Evolutionary conservation across 192 early-diverging fungal genomes (phyloP), one percentile per base, ranked within the genome.

Genomic region (Backusella luteola): DNA sequence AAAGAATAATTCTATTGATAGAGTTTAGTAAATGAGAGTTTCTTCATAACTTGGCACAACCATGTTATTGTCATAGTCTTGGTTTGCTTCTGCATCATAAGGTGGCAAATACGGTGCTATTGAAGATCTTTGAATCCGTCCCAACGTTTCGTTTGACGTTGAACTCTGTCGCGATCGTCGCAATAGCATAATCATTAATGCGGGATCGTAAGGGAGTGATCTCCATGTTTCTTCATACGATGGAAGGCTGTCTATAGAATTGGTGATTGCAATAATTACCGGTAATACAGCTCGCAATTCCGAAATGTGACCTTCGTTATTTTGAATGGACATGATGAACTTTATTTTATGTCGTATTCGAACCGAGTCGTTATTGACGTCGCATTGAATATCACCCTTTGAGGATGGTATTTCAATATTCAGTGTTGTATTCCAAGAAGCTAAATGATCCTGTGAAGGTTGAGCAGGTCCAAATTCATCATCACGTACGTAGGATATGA

Each of bases 241-340:
- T 15, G 80, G 80, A 15, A 82, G 67, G 4, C n/a, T 7, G 35
- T 69, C 72, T 11, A 35, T 9, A 3, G 49, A 46, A 19, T 71
- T 75, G 34, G 63, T 67, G 19, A 46, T 53, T 39, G 26, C 46
- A 26, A 85, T 80, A 21, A 76, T 73, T 12, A 85, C 70, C 11
- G 81, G 81, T 7, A 85, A 41, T 12, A 71, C 41, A 3, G 79
- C 84, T 19, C 78, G 70, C 53, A 85, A 46, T 74, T 85, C 84
- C 3, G 73, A 80, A 6, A 76, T 34, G 63, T 67, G 73, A 0
- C 56, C 75, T 21, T 69, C 76, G 67, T 53, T 15, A 53, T 80
- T 76, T 26, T 76, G 42, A 32, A 74, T 36, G n/a, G 75, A 79
- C n/a, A 77, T 69, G 0, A 76, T 38, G 38, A 83, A 85, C 59